Evolutionary conservation across 2,329 filamentous ascomycete species (phyloP).

Genomic region (Macrophomina phaseolina): DNA sequence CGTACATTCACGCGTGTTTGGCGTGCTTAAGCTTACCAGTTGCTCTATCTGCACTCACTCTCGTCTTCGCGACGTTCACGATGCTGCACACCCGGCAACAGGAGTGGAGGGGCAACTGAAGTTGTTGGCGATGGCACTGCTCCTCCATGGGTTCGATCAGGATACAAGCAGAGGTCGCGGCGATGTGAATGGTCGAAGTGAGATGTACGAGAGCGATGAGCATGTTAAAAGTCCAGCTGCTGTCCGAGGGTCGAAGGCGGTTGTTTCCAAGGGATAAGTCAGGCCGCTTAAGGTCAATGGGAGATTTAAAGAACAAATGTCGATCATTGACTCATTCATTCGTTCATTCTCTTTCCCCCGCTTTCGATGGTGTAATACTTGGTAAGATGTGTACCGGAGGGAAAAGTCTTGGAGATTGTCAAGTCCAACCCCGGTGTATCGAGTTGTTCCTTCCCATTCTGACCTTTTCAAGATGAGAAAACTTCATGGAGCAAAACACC

Average conservation of each 20-base stretch:
- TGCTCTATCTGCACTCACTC: not conserved
- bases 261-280: not conserved
- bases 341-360: not conserved
- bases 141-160: not conserved
- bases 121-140: not conserved
- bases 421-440: too few species aligned
- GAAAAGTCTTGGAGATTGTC: too few species aligned
- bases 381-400: too few species aligned
- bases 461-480: too few species aligned
- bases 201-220: not conserved
- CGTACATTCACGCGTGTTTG: not conserved
- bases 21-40: constrained; percentile 2
- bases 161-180: not conserved
- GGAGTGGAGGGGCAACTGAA: not conserved
- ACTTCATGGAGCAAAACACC: too few species aligned
- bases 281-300: not conserved
- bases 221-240: not conserved
- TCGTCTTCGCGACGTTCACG: not conserved
- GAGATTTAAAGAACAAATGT: not conserved
- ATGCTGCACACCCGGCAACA: not conserved
- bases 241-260: not conserved
- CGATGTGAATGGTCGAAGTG: not conserved
- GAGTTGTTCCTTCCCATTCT: too few species aligned
- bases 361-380: too few species aligned
- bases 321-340: too few species aligned